Evolutionary conservation across 2,329 filamentous ascomycete species (phyloP), one percentile per base, ranked within the genome.

Genomic region (Akanthomyces lecanii): DNA sequence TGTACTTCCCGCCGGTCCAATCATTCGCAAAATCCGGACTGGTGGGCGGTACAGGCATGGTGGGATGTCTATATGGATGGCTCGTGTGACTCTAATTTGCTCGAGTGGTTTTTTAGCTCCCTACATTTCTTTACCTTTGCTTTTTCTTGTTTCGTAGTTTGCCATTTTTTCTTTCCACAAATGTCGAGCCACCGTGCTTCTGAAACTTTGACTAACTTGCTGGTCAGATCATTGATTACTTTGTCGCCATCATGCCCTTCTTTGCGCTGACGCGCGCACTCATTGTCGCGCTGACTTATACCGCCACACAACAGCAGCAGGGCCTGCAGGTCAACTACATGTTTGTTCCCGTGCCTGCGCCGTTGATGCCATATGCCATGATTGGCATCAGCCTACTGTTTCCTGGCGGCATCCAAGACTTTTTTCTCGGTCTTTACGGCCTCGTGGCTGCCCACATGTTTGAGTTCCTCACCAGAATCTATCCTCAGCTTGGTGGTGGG

Each of bases 401-500:
- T 72, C 72, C 69, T 0, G 81, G 77, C 5, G 88, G 88, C 12
- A 81, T 81, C 42, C 68, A 74, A 3, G 77, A 76, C 21, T 82
- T 90, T 12, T 72, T 90, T 62, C 70, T 87, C 4, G 87, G 96
- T 71, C 75, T 86, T 5, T 90, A 85, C 40, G 95, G 95, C n/a
- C 81, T 99, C 12, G 67, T 96, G 50, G 91, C 93, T 14, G 93
- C 93, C 5, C 95, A 99, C 74, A 71, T 95, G 23, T 96, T 92
- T 76, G 91, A 98, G 73, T 99, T 98, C 72, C 75, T 97, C 56
- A 92, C 90, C 2, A 85, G 91, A 55, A 82, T 97, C 48, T 98
- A 92, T 81, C 95, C 95, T 5, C 86, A 90, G 62, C 95, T 95
- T 72, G 94, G 92, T 38, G 90, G 91, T 62, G 95, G 95, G 0